phyloP scores from a whole-genome alignment of 768 basidiomycete genomes.

The Trametes meyenii region DNA sequence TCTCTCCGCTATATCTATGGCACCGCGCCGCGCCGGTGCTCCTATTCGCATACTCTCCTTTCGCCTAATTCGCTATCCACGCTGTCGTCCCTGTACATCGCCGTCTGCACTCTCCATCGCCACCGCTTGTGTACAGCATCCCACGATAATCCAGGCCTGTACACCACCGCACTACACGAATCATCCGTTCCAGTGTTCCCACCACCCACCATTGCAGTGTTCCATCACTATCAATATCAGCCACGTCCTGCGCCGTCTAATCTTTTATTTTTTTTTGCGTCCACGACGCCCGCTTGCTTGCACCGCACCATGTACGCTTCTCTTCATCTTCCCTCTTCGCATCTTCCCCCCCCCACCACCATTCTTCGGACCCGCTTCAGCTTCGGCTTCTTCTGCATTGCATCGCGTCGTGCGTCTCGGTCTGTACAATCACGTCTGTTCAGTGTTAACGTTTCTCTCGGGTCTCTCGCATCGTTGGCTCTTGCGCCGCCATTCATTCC shows the following conservation, averaged over 20 bases:
- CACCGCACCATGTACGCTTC: slow-evolving; percentile 1
- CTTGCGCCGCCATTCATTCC: no score
- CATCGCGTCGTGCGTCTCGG: no score
- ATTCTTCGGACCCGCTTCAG: not conserved
- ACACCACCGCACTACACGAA: not conserved
- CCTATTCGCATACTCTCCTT: not conserved
- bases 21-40: not conserved
- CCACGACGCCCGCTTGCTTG: not conserved
- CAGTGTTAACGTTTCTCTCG: not conserved
- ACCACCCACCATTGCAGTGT: not conserved
- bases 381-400: not conserved
- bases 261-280: not conserved
- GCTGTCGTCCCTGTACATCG: slow-evolving; percentile 1
- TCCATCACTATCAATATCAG: slow-evolving; percentile 5
- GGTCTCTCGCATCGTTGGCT: not conserved
- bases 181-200: not conserved
- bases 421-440: not conserved
- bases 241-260: slow-evolving; percentile 16
- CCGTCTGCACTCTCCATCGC: not conserved
- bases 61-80: slow-evolving; percentile 3
- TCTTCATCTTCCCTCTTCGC: not conserved
- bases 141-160: not conserved
- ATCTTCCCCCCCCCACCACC: not conserved
- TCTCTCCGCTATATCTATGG: slow-evolving; percentile 3
- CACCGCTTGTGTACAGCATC: slow-evolving; percentile 6